Conservation (phyloP, 768 basidiomycete genomes). For the Calvatia gigantea region DNA sequence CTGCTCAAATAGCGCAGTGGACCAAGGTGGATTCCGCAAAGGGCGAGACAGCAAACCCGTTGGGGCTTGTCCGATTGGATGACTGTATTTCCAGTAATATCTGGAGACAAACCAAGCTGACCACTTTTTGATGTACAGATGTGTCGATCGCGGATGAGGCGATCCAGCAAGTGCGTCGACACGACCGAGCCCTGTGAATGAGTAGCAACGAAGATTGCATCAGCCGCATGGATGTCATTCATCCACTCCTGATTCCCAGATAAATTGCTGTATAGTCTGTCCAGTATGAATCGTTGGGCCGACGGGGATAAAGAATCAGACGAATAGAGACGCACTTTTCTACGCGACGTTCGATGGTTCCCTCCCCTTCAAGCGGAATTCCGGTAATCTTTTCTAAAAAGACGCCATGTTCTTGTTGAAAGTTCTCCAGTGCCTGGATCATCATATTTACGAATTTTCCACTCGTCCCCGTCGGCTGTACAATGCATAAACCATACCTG, state of each 20-base stretch:
- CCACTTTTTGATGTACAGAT: slow-evolving; percentile 50
- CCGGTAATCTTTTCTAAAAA: slow-evolving; percentile 70
- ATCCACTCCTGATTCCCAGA: slow-evolving; percentile 68
- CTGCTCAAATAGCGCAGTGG: slow-evolving; percentile 74
- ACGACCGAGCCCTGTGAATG: slow-evolving; percentile 96
- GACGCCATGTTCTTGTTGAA: slow-evolving; percentile 57
- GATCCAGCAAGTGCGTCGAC: slow-evolving; percentile 84
- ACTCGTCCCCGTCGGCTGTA: slow-evolving; percentile 79
- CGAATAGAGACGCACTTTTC: slow-evolving; percentile 50
- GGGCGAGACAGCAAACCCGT: slow-evolving; percentile 68
- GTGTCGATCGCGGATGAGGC: slow-evolving; percentile 77
- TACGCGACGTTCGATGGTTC: slow-evolving; percentile 81
- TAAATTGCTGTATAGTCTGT: slow-evolving; percentile 64
- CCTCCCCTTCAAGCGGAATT: slow-evolving; percentile 93
- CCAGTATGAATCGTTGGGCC: background rate
- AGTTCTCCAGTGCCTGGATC: slow-evolving; percentile 67
- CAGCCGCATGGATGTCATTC: slow-evolving; percentile 71
- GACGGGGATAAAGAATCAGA: background rate
- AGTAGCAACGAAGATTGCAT: slow-evolving; percentile 87
- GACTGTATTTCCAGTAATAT: slow-evolving; percentile 22
- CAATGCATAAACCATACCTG: background rate
- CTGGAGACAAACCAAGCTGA: slow-evolving; percentile 30
- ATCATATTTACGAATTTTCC: slow-evolving; percentile 82
- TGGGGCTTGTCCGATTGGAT: slow-evolving; percentile 48
- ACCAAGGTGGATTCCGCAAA: slow-evolving; percentile 86